Evolutionary conservation across 176 grass and related monocot species (phyloP), one percentile per base, ranked within the genome.

Genomic region (Oryza rufipogon): DNA sequence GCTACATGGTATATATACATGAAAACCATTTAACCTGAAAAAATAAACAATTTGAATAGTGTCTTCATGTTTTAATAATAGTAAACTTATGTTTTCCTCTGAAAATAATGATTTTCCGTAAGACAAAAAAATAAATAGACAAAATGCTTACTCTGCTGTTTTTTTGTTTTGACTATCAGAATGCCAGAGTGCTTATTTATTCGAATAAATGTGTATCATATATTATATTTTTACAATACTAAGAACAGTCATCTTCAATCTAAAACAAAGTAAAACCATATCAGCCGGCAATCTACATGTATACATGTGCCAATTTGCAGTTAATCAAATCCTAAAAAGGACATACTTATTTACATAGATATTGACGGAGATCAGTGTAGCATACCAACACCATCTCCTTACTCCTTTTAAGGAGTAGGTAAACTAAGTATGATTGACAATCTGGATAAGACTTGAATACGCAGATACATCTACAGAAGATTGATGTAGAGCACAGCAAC

Each of bases 51-150:
- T 16, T n/a, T 12, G 13, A 68, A 66, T 11, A 42, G 32, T 38
- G 10, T 86, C 0, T 67, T 13, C 41, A 56, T 80, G 54, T 77
- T 41, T 72, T 47, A 47, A 47, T 75, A 75, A 63, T 51, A 38
- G 36, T 75, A 12, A 38, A 17, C 3, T 46, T 74, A 23, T 69
- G 17, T 71, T 26, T 39, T 64, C 41, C 71, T 51, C 14, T 10
- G 42, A 52, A 47, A 33, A 25, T 66, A 65, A 63, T 42, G 36
- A 19, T 13, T 64, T 85, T 16, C 9, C 2, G 20, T 63, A 56
- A 14, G 5, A 60, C 7, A 34, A 74, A 32, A 33, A 78, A 44
- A 44, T 48, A 13, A 23, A 20, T 12, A 58, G 5, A 45, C 23
- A 3, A 38, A 60, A 70, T 15, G 17, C 1, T 70, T 63, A n/a